phyloP scores from a whole-genome alignment of 2,329 filamentous ascomycete genomes.

The Ophiostoma piceae region DNA sequence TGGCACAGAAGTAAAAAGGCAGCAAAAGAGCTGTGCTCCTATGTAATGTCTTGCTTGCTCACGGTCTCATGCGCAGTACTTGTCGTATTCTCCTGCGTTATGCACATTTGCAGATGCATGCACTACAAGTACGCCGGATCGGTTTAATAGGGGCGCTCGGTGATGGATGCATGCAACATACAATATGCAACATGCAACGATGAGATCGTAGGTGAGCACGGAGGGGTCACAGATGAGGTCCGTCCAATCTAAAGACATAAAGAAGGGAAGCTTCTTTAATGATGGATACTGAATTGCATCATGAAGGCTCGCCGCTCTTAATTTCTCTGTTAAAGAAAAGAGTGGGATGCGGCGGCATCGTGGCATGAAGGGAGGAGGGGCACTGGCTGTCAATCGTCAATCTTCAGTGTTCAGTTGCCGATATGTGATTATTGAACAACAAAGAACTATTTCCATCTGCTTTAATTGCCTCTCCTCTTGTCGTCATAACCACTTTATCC shows the following conservation, averaged over 20 bases:
- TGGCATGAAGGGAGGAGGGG: conserved; percentile 12
- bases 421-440: background rate
- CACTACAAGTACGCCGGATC: background rate
- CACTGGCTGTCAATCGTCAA: background rate
- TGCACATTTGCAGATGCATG: background rate
- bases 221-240: background rate
- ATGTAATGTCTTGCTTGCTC: background rate
- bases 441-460: background rate
- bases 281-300: background rate
- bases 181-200: background rate
- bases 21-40: background rate
- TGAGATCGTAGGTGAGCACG: background rate
- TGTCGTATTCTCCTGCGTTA: background rate
- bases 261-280: background rate
- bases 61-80: background rate
- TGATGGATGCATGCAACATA: background rate
- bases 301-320: background rate
- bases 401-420: background rate
- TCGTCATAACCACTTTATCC: background rate
- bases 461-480: conserved; percentile 7
- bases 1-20: background rate
- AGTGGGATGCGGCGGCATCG: background rate
- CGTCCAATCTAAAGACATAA: background rate
- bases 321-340: background rate
- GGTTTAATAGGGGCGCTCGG: background rate